Conservation (phyloP, 1,139 yeast species). For the Suhomyces anneliseae region DNA sequence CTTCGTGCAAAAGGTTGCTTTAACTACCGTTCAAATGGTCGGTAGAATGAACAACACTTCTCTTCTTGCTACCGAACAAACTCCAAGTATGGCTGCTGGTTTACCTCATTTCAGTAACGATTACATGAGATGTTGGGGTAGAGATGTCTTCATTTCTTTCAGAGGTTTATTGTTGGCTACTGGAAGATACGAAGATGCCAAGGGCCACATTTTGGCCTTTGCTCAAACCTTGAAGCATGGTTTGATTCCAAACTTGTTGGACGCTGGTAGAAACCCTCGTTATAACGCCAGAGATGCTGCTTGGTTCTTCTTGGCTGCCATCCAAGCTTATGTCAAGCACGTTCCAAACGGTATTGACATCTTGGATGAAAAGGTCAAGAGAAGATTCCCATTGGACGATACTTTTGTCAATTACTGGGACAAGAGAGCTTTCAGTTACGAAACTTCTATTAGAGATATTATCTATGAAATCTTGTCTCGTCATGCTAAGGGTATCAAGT, state of each 20-base stretch:
- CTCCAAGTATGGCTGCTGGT: constrained; percentile 91
- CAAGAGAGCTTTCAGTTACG: constrained; percentile 71
- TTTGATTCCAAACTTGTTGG: constrained; percentile 86
- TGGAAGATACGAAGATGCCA: constrained; percentile 79
- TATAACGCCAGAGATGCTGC: constrained; percentile 97
- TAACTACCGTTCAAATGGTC: constrained; percentile 86
- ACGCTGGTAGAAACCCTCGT: constrained; percentile 90
- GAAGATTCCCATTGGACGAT: constrained; percentile 92
- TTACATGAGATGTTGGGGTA: constrained; percentile 98
- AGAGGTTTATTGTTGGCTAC: constrained; percentile 80
- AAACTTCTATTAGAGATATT: constrained; percentile 69
- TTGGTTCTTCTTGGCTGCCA: constrained; percentile 87
- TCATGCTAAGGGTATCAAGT: constrained; percentile 85
- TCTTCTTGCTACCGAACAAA: constrained; percentile 58
- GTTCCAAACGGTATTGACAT: constrained; percentile 73
- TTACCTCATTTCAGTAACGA: constrained; percentile 89
- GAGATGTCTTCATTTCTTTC: constrained; percentile 88
- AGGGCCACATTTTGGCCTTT: constrained; percentile 76
- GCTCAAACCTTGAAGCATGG: constrained; percentile 95
- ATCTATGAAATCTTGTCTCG: constrained; percentile 78
- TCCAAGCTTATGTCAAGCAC: constrained; percentile 72
- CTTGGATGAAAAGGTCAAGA: constrained; percentile 66
- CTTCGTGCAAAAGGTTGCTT: constrained; percentile 76
- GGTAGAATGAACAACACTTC: constrained; percentile 77
- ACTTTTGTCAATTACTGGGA: constrained; percentile 69